phyloP scores from a whole-genome alignment of 768 basidiomycete species.

The Floccularia luteovirens region DNA sequence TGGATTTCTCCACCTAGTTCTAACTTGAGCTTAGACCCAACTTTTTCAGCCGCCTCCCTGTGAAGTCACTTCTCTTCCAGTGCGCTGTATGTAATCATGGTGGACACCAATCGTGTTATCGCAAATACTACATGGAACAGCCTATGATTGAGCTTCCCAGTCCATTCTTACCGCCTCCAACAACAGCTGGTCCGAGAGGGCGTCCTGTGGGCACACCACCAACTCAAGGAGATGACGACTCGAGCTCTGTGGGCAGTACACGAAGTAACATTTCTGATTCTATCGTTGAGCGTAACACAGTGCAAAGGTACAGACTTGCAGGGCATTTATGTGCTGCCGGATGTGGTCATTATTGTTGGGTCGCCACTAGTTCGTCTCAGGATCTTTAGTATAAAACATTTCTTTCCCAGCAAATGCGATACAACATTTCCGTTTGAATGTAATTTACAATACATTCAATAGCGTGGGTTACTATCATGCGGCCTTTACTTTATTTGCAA shows the following conservation, averaged over 20 bases:
- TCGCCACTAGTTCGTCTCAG: too few relatives aligned
- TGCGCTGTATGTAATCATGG: conserved; percentile 77
- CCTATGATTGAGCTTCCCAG: conserved; percentile 44
- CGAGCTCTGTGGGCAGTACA: conserved; percentile 11
- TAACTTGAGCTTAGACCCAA: conserved; percentile 4
- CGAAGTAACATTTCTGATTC: conserved; percentile 12
- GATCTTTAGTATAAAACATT: too few relatives aligned
- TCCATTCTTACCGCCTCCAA: conserved; percentile 11
- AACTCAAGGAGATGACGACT: conserved; percentile 16
- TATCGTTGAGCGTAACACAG: conserved; percentile 11
- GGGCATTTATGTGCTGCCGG: conserved; percentile 74
- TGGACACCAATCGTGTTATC: conserved; percentile 75
- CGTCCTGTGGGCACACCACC: conserved; percentile 7
- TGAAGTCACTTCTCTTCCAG: conserved; percentile 60
- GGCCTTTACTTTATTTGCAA: too few relatives aligned
- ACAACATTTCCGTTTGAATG: too few relatives aligned
- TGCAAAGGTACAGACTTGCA: conserved; percentile 15
- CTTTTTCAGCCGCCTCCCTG: conserved; percentile 63
- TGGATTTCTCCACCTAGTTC: background rate
- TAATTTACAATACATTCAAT: too few relatives aligned
- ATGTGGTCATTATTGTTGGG: conserved; percentile 82
- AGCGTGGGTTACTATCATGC: too few relatives aligned
- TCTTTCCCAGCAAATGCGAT: too few relatives aligned
- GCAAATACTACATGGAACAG: conserved; percentile 52
- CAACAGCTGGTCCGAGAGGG: conserved; percentile 8